Percentiles rank a stretch among this genome's conserved stretches.
Evolutionary conservation across 2,329 filamentous ascomycete species (phyloP).

Genomic region (Bipolaris cookei): DNA sequence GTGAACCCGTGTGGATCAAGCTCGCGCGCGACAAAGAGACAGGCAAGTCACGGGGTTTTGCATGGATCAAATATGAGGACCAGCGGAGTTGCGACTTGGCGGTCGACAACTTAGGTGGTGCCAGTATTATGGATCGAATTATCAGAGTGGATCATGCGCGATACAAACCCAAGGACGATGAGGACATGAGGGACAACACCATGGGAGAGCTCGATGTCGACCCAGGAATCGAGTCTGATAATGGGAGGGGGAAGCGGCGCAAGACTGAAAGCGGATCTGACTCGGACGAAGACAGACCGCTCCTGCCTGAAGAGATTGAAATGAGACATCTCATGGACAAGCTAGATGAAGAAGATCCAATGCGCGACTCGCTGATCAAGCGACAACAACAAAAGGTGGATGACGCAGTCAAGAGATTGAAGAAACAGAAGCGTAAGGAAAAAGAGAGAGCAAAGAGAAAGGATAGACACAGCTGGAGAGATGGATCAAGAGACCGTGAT

Average conservation of each 20-base stretch:
- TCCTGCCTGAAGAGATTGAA: conserved; percentile 83
- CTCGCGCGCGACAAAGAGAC: conserved; percentile 94
- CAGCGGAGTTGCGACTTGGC: conserved; percentile 94
- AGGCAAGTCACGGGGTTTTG: conserved; percentile 92
- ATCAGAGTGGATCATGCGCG: conserved; percentile 90
- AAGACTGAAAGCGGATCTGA: conserved; percentile 51
- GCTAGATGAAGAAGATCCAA: conserved; percentile 94
- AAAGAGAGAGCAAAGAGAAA: conserved; percentile 54
- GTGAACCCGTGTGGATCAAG: conserved; percentile 92
- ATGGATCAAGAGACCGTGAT: conserved; percentile 34
- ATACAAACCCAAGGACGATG: conserved; percentile 85
- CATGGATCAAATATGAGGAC: conserved; percentile 97
- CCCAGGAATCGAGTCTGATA: conserved; percentile 49
- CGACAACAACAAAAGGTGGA: conserved; percentile 91
- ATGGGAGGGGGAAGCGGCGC: conserved; percentile 57
- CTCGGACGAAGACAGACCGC: conserved; percentile 60
- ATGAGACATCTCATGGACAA: conserved; percentile 75
- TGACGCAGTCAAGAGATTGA: conserved; percentile 66
- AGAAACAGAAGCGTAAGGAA: conserved; percentile 56
- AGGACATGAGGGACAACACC: conserved; percentile 67
- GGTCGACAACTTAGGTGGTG: conserved; percentile 92
- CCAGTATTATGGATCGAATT: conserved; percentile 78
- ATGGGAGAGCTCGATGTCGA: conserved; percentile 56
- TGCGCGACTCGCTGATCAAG: conserved; percentile 89
- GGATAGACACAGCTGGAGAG: conserved; percentile 35